A percentile compares a stretch with the other conserved stretches of the same genome.
Conservation (phyloP, 306 rosid species). For the Malus fusca region DNA sequence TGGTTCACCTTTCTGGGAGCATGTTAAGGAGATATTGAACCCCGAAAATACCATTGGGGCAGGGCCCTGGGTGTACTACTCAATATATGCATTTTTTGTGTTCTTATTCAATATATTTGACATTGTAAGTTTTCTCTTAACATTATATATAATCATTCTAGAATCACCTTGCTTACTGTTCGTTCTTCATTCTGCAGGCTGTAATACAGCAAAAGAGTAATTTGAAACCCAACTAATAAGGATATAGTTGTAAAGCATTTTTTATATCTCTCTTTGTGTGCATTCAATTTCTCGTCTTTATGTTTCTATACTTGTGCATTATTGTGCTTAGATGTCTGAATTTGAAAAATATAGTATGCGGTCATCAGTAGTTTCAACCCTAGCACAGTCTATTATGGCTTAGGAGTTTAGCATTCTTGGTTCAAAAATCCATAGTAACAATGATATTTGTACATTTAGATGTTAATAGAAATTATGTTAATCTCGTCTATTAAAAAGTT, state of each 20-base stretch:
- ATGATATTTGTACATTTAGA: not conserved
- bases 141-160: not conserved
- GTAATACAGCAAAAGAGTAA: not conserved
- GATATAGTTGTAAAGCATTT: not conserved
- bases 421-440: not conserved
- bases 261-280: not conserved
- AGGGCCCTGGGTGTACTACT: slow-evolving; percentile 90
- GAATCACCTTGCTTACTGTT: not conserved
- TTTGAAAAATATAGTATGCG: not conserved
- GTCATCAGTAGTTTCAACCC: not conserved
- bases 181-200: not conserved
- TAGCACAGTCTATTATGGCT: not conserved
- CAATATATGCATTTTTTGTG: slow-evolving; percentile 83
- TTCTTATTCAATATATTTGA: slow-evolving; percentile 94
- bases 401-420: not conserved
- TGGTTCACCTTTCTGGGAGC: slow-evolving; percentile 78
- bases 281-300: not conserved
- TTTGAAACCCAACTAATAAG: not conserved
- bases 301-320: not conserved
- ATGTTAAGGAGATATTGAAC: slow-evolving; percentile 75
- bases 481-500: not conserved
- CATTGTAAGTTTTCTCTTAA: slow-evolving; percentile 61
- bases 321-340: not conserved
- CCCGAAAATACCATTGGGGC: slow-evolving; percentile 89
- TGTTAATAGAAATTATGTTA: not conserved